Evolutionary conservation across 2,329 filamentous ascomycete genomes (phyloP).

Genomic region (Chaetomium olivaceum): DNA sequence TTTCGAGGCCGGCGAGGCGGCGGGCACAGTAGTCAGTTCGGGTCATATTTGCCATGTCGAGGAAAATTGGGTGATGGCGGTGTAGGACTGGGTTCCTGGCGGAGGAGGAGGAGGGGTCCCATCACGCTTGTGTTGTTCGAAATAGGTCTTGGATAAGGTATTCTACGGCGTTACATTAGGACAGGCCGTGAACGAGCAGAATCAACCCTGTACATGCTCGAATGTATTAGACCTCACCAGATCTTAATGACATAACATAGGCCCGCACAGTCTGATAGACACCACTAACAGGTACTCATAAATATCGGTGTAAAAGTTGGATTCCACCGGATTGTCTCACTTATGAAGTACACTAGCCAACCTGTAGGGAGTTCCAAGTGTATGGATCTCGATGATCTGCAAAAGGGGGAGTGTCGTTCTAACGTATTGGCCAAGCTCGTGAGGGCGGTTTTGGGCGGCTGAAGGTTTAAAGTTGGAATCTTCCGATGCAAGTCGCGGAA

Average conservation of each 20-base stretch:
- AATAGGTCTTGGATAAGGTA: neutral
- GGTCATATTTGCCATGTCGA: neutral
- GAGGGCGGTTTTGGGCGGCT: neutral
- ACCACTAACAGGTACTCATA: neutral
- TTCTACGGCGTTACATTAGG: neutral
- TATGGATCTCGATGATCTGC: neutral
- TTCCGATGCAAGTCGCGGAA: neutral
- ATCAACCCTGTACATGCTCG: neutral
- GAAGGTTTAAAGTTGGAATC: neutral
- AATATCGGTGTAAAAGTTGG: neutral
- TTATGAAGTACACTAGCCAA: neutral
- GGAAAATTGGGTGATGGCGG: neutral
- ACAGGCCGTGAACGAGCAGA: neutral
- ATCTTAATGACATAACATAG: neutral
- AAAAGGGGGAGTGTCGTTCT: neutral
- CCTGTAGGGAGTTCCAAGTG: neutral
- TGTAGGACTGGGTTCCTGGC: neutral
- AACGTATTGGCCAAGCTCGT: neutral
- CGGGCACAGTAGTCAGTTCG: conserved; percentile 1
- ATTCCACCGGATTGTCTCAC: neutral
- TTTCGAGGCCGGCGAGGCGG: conserved; percentile 2
- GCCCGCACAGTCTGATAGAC: neutral
- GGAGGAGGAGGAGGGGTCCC: neutral
- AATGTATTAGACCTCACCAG: neutral
- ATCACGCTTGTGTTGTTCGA: neutral